A percentile compares a stretch with the other conserved stretches of the same genome.
phyloP scores from a whole-genome alignment of 345 rosid genomes.

The Populus simonii region DNA sequence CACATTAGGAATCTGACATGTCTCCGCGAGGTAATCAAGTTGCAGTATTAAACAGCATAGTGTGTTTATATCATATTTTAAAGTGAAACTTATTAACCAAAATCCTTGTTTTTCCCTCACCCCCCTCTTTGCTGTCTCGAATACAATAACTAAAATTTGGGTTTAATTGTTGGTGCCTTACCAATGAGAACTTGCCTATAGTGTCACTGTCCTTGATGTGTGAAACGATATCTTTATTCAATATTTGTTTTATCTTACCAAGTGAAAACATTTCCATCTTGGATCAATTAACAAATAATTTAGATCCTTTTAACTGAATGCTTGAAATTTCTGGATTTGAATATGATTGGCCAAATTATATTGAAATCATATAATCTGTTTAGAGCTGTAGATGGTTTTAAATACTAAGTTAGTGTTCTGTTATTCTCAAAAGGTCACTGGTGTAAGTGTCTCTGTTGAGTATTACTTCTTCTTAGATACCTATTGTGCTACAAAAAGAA shows the following conservation, averaged over 20 bases:
- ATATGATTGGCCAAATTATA: not conserved
- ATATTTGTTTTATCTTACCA: not conserved
- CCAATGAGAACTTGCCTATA: not conserved
- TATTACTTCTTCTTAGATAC: not conserved
- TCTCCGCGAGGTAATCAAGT: not conserved
- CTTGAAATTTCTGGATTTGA: not conserved
- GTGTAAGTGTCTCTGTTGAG: not conserved
- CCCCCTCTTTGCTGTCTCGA: not conserved
- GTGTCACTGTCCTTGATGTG: not conserved
- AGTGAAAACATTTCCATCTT: not conserved
- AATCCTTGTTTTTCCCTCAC: not conserved
- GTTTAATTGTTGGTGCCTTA: not conserved
- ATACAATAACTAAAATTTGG: not conserved
- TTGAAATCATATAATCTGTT: not conserved
- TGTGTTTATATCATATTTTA: not conserved
- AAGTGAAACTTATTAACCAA: not conserved
- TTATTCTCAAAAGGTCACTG: not conserved
- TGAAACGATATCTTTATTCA: not conserved
- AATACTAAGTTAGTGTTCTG: not conserved
- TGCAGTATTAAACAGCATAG: not conserved
- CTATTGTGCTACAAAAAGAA: not conserved
- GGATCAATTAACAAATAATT: not conserved
- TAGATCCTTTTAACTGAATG: constrained; percentile 1
- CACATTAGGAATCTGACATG: not conserved
- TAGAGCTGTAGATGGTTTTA: not conserved